Evolutionary conservation across 106 monocot genomes (phyloP).

Genomic region (Posidonia australis): DNA sequence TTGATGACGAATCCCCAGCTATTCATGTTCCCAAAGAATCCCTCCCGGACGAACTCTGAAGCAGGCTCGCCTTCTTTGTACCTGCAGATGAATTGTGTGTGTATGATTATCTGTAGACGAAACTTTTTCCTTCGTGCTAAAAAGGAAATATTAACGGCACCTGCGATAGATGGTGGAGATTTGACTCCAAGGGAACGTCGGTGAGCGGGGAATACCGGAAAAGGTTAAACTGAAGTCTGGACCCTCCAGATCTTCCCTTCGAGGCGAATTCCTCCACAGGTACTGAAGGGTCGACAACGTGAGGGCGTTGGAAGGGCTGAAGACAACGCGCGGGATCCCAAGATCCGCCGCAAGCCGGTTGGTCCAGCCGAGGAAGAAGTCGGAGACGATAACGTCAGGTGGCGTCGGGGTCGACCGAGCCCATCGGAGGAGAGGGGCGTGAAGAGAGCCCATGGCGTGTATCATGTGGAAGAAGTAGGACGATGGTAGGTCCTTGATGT

Average conservation of each 20-base stretch:
- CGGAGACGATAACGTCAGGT: conserved; percentile 15
- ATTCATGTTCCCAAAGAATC: conserved; percentile 24
- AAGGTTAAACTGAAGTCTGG: conserved; percentile 15
- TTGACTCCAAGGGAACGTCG: conserved; percentile 24
- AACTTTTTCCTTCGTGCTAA: too few relatives aligned
- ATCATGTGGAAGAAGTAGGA: conserved; percentile 11
- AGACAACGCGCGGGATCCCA: conserved; percentile 7
- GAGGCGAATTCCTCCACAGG: conserved; percentile 7
- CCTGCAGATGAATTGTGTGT: too few relatives aligned
- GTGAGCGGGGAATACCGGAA: conserved; percentile 21
- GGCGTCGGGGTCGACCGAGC: conserved; percentile 13
- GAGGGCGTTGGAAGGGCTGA: conserved; percentile 13
- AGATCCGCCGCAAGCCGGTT: conserved; percentile 4
- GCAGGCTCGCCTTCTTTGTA: conserved; percentile 23
- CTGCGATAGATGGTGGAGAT: conserved; percentile 20
- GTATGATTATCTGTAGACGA: too few relatives aligned
- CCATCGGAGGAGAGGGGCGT: conserved; percentile 41
- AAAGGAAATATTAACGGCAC: too few relatives aligned
- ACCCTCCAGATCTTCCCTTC: not conserved
- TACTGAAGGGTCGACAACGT: not conserved
- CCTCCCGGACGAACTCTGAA: conserved; percentile 16
- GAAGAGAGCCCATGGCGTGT: conserved; percentile 28
- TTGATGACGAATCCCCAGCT: conserved; percentile 48
- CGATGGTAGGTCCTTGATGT: conserved; percentile 20
- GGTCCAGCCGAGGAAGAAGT: conserved; percentile 20